Conservation (phyloP, 148 eudicot genomes). For the Arbutus unedo region DNA sequence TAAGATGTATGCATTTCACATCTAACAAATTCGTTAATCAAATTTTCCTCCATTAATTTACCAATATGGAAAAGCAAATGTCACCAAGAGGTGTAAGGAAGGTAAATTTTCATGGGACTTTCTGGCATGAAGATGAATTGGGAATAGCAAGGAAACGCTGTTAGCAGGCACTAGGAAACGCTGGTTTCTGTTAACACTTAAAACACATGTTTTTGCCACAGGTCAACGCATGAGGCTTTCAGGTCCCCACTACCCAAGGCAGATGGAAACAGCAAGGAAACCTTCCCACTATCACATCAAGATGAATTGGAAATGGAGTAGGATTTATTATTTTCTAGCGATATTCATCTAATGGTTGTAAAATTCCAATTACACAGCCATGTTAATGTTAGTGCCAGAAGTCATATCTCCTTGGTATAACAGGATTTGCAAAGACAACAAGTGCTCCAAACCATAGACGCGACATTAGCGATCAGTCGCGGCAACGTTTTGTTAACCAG, state of each 20-base stretch:
- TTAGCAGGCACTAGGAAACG: neutral
- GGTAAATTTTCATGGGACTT: neutral
- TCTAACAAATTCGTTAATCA: neutral
- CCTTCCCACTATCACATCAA: neutral
- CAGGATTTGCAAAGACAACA: neutral
- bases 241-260: neutral
- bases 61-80: neutral
- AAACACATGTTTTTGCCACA: neutral
- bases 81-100: neutral
- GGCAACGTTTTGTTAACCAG: conserved; percentile 13
- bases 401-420: neutral
- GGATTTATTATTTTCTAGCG: neutral
- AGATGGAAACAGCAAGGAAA: neutral
- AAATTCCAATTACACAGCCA: neutral
- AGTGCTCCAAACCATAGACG: no score
- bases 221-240: neutral
- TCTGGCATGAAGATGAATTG: no score
- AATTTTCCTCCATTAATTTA: neutral
- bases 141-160: neutral
- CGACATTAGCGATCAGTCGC: neutral
- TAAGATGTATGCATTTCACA: neutral
- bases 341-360: neutral
- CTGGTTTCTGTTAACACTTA: neutral
- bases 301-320: neutral
- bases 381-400: neutral